These are phyloP conservation scores for Ophiosphaerella narmari DNA, from an alignment of 2,329 filamentous ascomycete genomes.

Conservation along the genomic window DNA sequence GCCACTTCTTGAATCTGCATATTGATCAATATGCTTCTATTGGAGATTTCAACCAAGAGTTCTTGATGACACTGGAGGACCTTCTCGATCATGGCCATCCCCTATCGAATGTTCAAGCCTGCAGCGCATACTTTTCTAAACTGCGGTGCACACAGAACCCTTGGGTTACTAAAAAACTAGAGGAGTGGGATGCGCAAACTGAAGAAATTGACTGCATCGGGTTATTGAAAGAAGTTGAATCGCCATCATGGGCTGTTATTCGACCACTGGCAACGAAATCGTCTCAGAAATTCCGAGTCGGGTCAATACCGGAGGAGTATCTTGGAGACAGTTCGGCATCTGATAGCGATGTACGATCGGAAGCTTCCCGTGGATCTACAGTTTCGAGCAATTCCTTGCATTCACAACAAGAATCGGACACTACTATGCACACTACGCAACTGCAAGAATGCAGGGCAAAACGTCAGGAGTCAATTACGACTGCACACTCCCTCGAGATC, in stretches of 20 bases:
- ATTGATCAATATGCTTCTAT: slow-evolving; percentile 40
- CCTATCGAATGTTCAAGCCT: slow-evolving; percentile 41
- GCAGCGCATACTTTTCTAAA: slow-evolving; percentile 46
- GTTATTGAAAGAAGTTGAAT: slow-evolving; percentile 31
- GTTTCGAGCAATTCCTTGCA: slow-evolving; percentile 24
- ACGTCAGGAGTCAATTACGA: not conserved
- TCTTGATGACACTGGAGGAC: slow-evolving; percentile 37
- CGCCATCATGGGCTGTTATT: slow-evolving; percentile 38
- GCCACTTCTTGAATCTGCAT: slow-evolving; percentile 45
- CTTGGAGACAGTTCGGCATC: slow-evolving; percentile 22
- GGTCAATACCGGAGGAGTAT: slow-evolving; percentile 29
- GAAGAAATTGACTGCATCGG: slow-evolving; percentile 26
- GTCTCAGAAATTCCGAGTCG: slow-evolving; percentile 19
- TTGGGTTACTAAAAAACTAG: slow-evolving; percentile 41
- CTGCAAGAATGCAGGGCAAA: slow-evolving; percentile 30
- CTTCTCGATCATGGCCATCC: slow-evolving; percentile 41
- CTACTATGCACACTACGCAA: slow-evolving; percentile 6
- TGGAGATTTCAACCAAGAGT: slow-evolving; percentile 43
- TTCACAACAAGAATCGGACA: slow-evolving; percentile 29
- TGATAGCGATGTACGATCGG: slow-evolving; percentile 21
- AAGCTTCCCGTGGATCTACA: slow-evolving; percentile 18
- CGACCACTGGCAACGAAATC: slow-evolving; percentile 28
- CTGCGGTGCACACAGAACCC: slow-evolving; percentile 44
- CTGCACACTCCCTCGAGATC: slow-evolving; percentile 31
- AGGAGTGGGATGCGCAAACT: slow-evolving; percentile 35